phyloP scores from a whole-genome alignment of 768 basidiomycete species.

The Amylocystis lapponica region DNA sequence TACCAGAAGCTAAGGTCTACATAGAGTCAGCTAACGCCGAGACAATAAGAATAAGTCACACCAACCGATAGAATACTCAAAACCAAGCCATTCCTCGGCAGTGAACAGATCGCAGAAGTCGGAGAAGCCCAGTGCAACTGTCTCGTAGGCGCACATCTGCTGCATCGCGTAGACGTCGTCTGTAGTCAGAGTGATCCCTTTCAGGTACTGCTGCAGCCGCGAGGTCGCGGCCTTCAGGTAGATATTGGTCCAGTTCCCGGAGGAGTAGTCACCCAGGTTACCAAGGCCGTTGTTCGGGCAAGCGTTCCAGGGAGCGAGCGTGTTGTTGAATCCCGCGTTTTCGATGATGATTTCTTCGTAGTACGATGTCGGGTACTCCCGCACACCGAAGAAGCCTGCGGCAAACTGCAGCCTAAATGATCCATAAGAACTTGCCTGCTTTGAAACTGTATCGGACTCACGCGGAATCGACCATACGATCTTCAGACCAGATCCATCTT shows the following conservation, averaged over 20 bases:
- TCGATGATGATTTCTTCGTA: slow-evolving; percentile 46
- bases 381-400: slow-evolving; percentile 42
- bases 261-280: slow-evolving; percentile 19
- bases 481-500: slow-evolving; percentile 7
- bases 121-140: slow-evolving; percentile 45
- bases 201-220: slow-evolving; percentile 29
- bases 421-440: slow-evolving; percentile 12
- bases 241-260: slow-evolving; percentile 31
- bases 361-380: slow-evolving; percentile 34
- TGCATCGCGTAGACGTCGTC: slow-evolving; percentile 33
- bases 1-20: slow-evolving; percentile 30
- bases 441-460: slow-evolving; percentile 15
- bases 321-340: slow-evolving; percentile 39
- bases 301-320: slow-evolving; percentile 36
- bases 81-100: slow-evolving; percentile 45
- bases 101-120: slow-evolving; percentile 47
- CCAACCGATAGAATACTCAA: slow-evolving; percentile 35
- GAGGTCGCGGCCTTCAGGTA: slow-evolving; percentile 34
- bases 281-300: slow-evolving; percentile 27
- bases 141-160: slow-evolving; percentile 37
- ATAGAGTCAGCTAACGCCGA: not conserved
- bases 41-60: not conserved
- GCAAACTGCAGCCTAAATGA: slow-evolving; percentile 38
- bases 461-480: slow-evolving; percentile 31
- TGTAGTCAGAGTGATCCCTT: slow-evolving; percentile 26